Conservation (phyloP, 1,284 basidiomycete genomes). For the Ceratobasidium papillatum region DNA sequence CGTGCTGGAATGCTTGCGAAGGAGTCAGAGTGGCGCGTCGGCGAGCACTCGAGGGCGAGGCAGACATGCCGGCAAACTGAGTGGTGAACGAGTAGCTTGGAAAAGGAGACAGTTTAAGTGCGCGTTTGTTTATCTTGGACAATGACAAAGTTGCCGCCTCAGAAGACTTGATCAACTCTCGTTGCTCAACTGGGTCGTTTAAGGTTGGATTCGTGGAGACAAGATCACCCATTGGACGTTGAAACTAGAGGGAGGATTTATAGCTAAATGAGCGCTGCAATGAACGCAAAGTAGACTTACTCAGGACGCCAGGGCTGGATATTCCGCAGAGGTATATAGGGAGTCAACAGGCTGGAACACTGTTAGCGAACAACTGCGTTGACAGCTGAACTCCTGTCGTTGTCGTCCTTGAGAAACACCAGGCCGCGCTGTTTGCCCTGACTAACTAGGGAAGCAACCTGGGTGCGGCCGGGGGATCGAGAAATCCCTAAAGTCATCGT, state of each 20-base stretch:
- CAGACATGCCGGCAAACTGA: constrained; percentile 6
- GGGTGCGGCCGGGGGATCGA: constrained; percentile 5
- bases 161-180: background rate
- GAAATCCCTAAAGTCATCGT: background rate
- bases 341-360: background rate
- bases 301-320: background rate
- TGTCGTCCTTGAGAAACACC: background rate
- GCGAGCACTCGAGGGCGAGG: constrained; percentile 24
- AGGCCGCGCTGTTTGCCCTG: background rate
- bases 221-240: background rate
- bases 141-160: background rate
- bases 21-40: constrained; percentile 29
- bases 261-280: constrained; percentile 1
- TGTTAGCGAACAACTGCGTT: background rate
- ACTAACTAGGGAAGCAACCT: background rate
- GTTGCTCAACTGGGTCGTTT: background rate
- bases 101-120: background rate
- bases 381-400: background rate
- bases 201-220: background rate
- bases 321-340: too few relatives aligned
- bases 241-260: background rate
- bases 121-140: background rate
- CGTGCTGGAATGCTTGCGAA: constrained; percentile 7
- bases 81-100: background rate
- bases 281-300: background rate